These are phyloP conservation scores for Fusarium pseudonygamai DNA, from an alignment of 2,329 filamentous ascomycete species.

Conservation along the genomic window DNA sequence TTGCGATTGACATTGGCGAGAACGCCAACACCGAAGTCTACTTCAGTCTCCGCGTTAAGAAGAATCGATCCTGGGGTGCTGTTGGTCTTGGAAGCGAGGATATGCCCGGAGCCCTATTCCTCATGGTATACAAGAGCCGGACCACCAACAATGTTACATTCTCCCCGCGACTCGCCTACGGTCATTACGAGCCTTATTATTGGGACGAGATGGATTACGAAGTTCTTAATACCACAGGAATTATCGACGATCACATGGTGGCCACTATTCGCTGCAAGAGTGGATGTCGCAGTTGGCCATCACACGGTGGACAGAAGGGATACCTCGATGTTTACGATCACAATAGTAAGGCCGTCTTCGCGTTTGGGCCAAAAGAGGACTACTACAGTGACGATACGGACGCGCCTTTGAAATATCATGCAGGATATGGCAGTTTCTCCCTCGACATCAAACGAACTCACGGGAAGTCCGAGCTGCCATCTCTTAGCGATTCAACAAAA, in stretches of 20 bases:
- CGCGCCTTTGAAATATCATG: conserved; percentile 62
- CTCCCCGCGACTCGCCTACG: conserved; percentile 61
- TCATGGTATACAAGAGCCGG: conserved; percentile 63
- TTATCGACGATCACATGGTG: conserved; percentile 57
- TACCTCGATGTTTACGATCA: conserved; percentile 60
- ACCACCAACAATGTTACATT: conserved; percentile 62
- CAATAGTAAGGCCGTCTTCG: conserved; percentile 63
- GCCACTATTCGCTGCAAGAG: conserved; percentile 61
- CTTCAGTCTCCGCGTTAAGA: conserved; percentile 62
- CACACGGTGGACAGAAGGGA: conserved; percentile 47
- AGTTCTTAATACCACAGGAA: conserved; percentile 57
- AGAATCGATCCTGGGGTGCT: conserved; percentile 60
- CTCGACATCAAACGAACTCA: conserved; percentile 65
- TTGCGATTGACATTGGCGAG: conserved; percentile 61
- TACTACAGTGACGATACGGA: conserved; percentile 54
- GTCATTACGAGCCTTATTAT: conserved; percentile 62
- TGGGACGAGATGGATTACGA: conserved; percentile 55
- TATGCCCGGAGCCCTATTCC: conserved; percentile 63
- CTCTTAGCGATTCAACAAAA: conserved; percentile 46
- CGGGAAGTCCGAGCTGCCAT: conserved; percentile 55
- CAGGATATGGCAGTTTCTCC: conserved; percentile 62
- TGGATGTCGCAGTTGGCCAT: conserved; percentile 62
- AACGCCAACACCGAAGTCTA: conserved; percentile 59
- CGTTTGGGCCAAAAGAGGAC: conserved; percentile 59
- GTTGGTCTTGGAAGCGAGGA: conserved; percentile 63